Conservation (phyloP, 306 rosid genomes). For the Cucumis sativus region DNA sequence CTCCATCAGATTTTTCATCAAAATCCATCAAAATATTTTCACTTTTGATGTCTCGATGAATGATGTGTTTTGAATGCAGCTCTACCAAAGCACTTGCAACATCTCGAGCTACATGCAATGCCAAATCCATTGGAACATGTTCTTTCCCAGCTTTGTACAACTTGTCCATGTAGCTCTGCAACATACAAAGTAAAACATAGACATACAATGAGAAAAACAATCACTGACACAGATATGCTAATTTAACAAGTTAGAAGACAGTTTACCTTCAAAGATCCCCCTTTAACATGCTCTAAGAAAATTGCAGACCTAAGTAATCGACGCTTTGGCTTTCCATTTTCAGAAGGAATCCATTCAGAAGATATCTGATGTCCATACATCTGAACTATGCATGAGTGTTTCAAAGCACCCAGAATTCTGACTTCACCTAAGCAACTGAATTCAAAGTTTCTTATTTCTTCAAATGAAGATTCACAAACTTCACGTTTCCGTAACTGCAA, state of each 20-base stretch:
- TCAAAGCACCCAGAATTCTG: slow-evolving; percentile 69
- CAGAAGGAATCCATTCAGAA: slow-evolving; percentile 60
- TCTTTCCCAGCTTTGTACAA: slow-evolving; percentile 59
- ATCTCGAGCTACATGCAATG: slow-evolving; percentile 62
- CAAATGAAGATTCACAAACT: slow-evolving; percentile 38
- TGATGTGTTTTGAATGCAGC: slow-evolving; percentile 78
- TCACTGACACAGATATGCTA: neutral
- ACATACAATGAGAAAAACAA: slow-evolving; percentile 3
- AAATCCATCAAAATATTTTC: slow-evolving; percentile 74
- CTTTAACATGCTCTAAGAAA: slow-evolving; percentile 68
- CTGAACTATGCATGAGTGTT: slow-evolving; percentile 81
- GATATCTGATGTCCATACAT: slow-evolving; percentile 91
- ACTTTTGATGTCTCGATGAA: slow-evolving; percentile 93
- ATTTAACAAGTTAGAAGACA: neutral
- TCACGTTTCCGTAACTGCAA: slow-evolving; percentile 64
- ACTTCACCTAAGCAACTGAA: slow-evolving; percentile 80
- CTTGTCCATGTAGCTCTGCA: slow-evolving; percentile 59
- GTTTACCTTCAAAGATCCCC: slow-evolving; percentile 80
- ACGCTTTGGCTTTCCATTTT: slow-evolving; percentile 44
- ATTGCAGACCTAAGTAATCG: slow-evolving; percentile 63
- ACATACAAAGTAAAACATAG: slow-evolving; percentile 5
- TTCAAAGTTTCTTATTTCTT: slow-evolving; percentile 59
- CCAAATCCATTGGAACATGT: slow-evolving; percentile 51
- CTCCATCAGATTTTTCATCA: slow-evolving; percentile 59
- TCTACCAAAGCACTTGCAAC: slow-evolving; percentile 72